Evolutionary conservation across 139 green algal species (phyloP), one percentile per base, ranked within the genome.

Genomic region (Chlamydomonas schloesseri): DNA sequence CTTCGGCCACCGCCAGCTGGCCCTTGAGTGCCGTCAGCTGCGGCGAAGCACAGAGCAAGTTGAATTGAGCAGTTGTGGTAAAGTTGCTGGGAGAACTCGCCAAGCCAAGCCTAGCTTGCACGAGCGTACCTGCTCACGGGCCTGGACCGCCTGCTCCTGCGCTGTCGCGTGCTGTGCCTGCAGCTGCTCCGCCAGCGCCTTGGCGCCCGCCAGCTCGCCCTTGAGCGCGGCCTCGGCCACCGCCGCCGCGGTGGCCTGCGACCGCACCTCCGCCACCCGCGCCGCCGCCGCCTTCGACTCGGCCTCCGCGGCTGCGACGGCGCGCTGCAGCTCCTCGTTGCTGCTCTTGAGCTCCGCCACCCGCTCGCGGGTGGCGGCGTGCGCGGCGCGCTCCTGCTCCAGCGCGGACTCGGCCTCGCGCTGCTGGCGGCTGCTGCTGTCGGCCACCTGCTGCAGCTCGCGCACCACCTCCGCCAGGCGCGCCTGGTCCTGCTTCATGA

Each of bases 11-110:
- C 31, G 79, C 67, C n/a, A 85, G 79, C 31, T 42, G 47, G 21
- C 79, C 79, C 20, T 76, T 77, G 20, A 85, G 79, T 46, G 5
- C 21, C 31, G 79, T 76, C 64, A 83, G 37, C 76, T 82, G 33
- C 33, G 26, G 42, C 29, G 28, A 71, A 18, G 65, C 23, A 42
- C 11, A 57, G 50, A 14, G 50, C 50, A 57, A 57, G 50, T 57
- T 21, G 50, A n/a, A n/a, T n/a, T n/a, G n/a, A n/a, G n/a, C n/a
- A n/a, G n/a, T n/a, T n/a, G n/a, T n/a, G n/a, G n/a, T n/a, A n/a
- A n/a, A n/a, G n/a, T n/a, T n/a, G n/a, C n/a, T n/a, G n/a, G n/a
- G n/a, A n/a, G n/a, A n/a, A n/a, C n/a, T n/a, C n/a, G n/a, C n/a
- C n/a, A n/a, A n/a, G n/a, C n/a, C n/a, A n/a, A n/a, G n/a, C n/a